A percentile compares a stretch with the other conserved stretches of the same genome.
phyloP scores from a whole-genome alignment of 192 early-diverging fungal genomes.

The Backusella circina region DNA sequence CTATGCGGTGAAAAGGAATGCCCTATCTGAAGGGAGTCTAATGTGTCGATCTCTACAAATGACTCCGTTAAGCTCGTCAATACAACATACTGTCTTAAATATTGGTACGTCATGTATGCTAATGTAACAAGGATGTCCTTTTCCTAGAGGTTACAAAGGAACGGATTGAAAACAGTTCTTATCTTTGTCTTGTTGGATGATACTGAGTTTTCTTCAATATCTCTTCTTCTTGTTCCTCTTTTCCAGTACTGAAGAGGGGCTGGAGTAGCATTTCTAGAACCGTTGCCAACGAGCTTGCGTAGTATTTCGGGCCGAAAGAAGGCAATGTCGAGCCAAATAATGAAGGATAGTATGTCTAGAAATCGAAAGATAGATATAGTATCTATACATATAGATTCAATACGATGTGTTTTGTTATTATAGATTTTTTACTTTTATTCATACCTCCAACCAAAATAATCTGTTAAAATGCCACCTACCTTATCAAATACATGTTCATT shows the following conservation, averaged over 20 bases:
- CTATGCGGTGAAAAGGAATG: background rate
- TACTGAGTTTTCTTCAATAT: background rate
- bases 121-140: background rate
- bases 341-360: slow-evolving; percentile 21
- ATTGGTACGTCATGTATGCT: background rate
- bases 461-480: background rate
- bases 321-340: background rate
- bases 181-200: background rate
- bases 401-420: background rate
- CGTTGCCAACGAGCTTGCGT: slow-evolving; percentile 16
- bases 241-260: slow-evolving; percentile 15
- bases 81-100: background rate
- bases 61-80: background rate
- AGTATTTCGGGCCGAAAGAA: slow-evolving; percentile 25
- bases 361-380: slow-evolving; percentile 39
- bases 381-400: background rate
- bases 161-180: background rate
- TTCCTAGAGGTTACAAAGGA: background rate
- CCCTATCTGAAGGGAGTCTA: background rate
- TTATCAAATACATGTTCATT: too few species aligned
- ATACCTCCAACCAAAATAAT: background rate
- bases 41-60: background rate
- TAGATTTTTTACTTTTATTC: background rate
- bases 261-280: slow-evolving; percentile 20
- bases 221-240: too few species aligned